Percentiles rank a stretch among this genome's conserved stretches.
These are phyloP conservation scores for Scalesia atractyloides DNA, from an alignment of 129 eudicot species.

Conservation along the genomic window DNA sequence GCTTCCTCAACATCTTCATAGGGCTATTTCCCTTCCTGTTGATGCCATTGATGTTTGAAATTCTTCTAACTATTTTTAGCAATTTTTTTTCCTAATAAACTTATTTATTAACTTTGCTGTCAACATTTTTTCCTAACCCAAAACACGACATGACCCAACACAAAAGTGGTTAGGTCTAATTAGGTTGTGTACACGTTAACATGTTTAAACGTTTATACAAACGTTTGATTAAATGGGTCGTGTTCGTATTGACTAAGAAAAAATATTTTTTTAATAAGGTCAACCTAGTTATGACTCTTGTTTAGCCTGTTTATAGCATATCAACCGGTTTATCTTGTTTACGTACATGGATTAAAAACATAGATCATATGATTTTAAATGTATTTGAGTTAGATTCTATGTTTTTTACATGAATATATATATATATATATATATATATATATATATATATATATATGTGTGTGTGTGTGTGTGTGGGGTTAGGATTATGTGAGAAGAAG, in stretches of 20 bases:
- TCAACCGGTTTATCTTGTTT: no score
- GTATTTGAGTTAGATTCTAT: no score
- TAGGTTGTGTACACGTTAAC: background rate
- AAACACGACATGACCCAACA: background rate
- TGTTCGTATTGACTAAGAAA: background rate
- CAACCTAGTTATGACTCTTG: no score
- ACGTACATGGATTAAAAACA: no score
- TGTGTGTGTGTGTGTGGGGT: no score
- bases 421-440: no score
- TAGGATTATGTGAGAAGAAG: no score
- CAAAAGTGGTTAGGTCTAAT: background rate
- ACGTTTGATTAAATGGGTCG: background rate
- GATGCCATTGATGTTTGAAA: slow-evolving; percentile 62
- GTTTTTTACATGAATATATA: no score
- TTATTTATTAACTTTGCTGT: background rate
- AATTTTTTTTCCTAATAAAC: background rate
- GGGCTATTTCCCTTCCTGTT: slow-evolving; percentile 81
- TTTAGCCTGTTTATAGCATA: no score
- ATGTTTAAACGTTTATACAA: background rate
- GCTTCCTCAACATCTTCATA: slow-evolving; percentile 68
- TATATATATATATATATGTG: no score
- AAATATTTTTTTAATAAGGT: background rate
- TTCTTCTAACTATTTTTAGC: slow-evolving; percentile 2
- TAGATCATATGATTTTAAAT: no score
- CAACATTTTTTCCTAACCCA: background rate